Evolutionary conservation across 352 stramenopile species (phyloP).

Genomic region (Globisporangium orthogonon): DNA sequence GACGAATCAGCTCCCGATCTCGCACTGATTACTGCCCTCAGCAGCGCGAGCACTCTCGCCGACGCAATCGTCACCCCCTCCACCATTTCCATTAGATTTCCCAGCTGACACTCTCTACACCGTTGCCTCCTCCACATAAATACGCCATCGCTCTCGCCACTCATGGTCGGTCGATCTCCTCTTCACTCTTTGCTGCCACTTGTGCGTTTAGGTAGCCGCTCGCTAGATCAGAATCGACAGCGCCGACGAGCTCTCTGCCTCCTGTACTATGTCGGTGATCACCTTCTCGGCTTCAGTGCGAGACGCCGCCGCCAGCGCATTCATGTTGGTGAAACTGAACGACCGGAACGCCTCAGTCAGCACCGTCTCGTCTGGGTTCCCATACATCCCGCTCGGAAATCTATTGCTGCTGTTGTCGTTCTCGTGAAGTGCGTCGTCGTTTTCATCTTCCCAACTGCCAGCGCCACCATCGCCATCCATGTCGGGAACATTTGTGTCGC

Average conservation of each 20-base stretch:
- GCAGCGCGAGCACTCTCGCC: background rate
- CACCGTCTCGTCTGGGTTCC: slow-evolving; percentile 25
- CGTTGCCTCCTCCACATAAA: slow-evolving; percentile 4
- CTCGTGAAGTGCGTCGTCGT: slow-evolving; percentile 4
- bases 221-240: slow-evolving; percentile 70
- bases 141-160: background rate
- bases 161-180: background rate
- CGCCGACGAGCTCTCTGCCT: slow-evolving; percentile 32
- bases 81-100: background rate
- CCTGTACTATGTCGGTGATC: slow-evolving; percentile 39
- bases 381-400: slow-evolving; percentile 71
- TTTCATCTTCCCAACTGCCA: background rate
- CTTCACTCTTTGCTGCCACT: background rate
- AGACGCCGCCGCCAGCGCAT: slow-evolving; percentile 66
- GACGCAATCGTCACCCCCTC: background rate
- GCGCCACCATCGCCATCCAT: background rate
- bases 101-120: slow-evolving; percentile 2
- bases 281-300: slow-evolving; percentile 60
- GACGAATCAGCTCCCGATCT: background rate
- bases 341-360: slow-evolving; percentile 58
- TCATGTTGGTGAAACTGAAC: slow-evolving; percentile 88
- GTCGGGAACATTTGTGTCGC: background rate
- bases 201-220: background rate
- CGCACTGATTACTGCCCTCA: background rate
- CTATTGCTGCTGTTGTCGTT: slow-evolving; percentile 29